Base-by-base conservation (phyloP, 768 basidiomycete genomes). In the Amanita fuliginea region DNA sequence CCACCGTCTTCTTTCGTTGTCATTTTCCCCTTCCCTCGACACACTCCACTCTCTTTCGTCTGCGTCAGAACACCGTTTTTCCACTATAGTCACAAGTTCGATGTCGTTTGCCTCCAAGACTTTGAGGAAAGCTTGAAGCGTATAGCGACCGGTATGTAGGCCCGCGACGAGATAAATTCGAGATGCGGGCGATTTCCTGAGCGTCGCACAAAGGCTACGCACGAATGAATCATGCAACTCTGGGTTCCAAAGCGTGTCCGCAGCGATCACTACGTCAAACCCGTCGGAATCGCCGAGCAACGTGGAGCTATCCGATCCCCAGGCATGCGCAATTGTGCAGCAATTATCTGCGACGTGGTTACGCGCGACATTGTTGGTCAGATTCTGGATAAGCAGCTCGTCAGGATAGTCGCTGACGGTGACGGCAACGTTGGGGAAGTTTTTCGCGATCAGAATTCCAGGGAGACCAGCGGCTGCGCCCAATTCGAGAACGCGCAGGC, bases 231-330 rank as follows among this genome's bases (percentile, higher is more conserved):
- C 53, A 55, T 88, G 86, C 3, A 73, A 54, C 19, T 78, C 77
- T 3, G 81, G 62, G 57, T 87, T 84, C 87, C 86, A 89, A 1
- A 90, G 64, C 26, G 85, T 87, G 58, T 89, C 87, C 10, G 86
- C 81, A 0, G 85, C 83, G 19, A 87, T 53, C 28, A 89, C 65
- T 35, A 85, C 52, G 56, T 89, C 84, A 59, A 84, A 83, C 13
- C 67, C 64, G 13, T 58, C 61, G 6, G 48, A 47, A 32, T 47
- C 54, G 22, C 50, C 54, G 6, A 64, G 52, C 11, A 67, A 47
- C 2, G 59, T 22, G 0, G 68, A 56, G 7, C 73, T 57, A 55
- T 80, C 76, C 5, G 74, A 63, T 1, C 83, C 85, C 85, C 85
- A 88, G 6, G 72, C 77, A 56, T 81, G 77, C 1, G 85, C 71